Conservation (phyloP, 2,329 filamentous ascomycete genomes). For the Calonectria pteridis region DNA sequence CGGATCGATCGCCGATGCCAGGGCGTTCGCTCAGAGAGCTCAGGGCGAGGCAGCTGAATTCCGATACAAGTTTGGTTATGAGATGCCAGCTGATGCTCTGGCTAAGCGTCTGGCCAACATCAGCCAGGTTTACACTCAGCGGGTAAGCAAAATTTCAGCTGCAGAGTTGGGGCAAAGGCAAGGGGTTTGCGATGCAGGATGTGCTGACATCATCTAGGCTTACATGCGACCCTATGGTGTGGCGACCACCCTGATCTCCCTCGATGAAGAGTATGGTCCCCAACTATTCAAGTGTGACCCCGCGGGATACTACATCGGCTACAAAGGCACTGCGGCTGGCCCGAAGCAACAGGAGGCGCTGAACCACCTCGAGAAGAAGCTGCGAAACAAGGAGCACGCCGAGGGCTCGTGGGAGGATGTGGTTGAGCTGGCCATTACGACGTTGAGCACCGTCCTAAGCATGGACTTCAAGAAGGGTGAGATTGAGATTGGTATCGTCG, state of each 20-base stretch:
- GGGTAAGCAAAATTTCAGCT: conserved; percentile 67
- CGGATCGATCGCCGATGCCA: conserved; percentile 96
- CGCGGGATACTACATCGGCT: conserved; percentile 97
- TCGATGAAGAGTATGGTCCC: conserved; percentile 92
- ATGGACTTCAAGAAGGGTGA: conserved; percentile 99
- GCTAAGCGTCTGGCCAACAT: conserved; percentile 98
- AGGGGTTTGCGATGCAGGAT: conserved; percentile 38
- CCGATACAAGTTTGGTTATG: conserved; percentile 98
- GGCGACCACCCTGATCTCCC: conserved; percentile 92
- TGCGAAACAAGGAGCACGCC: conserved; percentile 97
- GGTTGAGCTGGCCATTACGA: conserved; percentile 95
- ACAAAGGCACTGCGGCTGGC: conserved; percentile 97
- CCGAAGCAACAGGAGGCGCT: conserved; percentile 99
- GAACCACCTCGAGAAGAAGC: conserved; percentile 99
- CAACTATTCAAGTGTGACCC: conserved; percentile 99
- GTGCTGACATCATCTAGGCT: conserved; percentile 64
- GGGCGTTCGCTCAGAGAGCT: conserved; percentile 91
- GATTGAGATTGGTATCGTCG: conserved; percentile 97
- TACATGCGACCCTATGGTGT: conserved; percentile 99
- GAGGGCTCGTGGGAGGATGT: conserved; percentile 97
- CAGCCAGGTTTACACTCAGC: conserved; percentile 98
- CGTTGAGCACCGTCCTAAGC: conserved; percentile 94
- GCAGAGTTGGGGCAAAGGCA: conserved; percentile 5
- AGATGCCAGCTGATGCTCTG: conserved; percentile 98
- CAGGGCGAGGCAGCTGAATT: conserved; percentile 98